These are phyloP conservation scores for Pythium sukuiense DNA, from an alignment of 352 stramenopile species.

Conservation along the genomic window DNA sequence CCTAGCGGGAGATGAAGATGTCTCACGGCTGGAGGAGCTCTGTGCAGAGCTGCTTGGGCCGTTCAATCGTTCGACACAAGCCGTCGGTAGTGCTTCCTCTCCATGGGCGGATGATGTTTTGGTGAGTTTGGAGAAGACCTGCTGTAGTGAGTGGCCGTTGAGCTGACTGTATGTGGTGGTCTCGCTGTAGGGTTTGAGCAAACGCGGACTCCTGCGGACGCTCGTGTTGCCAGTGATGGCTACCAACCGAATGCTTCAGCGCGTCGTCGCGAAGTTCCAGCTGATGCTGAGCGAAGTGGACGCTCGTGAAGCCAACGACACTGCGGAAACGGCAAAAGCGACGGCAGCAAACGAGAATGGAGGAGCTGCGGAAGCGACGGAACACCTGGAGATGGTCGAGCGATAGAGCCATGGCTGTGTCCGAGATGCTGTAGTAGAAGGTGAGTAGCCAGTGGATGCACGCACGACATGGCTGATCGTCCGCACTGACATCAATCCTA, in stretches of 20 bases:
- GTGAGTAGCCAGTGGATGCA: too few species aligned
- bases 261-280: slow-evolving; percentile 82
- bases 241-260: slow-evolving; percentile 77
- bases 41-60: slow-evolving; percentile 79
- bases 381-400: neutral
- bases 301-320: neutral
- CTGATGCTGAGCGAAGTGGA: slow-evolving; percentile 80
- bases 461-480: neutral
- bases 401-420: too few species aligned
- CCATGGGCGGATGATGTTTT: slow-evolving; percentile 15
- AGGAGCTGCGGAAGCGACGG: neutral
- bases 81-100: neutral
- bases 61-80: slow-evolving; percentile 51
- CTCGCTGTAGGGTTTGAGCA: slow-evolving; percentile 51
- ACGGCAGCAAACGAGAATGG: neutral
- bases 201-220: slow-evolving; percentile 74
- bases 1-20: slow-evolving; percentile 78
- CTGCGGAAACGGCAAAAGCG: neutral
- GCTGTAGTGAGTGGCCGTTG: neutral
- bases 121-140: slow-evolving; percentile 6
- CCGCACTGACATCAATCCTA: neutral
- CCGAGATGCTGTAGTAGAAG: too few species aligned
- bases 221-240: slow-evolving; percentile 79
- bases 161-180: slow-evolving; percentile 20
- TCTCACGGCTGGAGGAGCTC: slow-evolving; percentile 69